A percentile compares a stretch with the other conserved stretches of the same genome.
phyloP scores from a whole-genome alignment of 352 stramenopile species.

The Peronosclerospora sorghi region DNA sequence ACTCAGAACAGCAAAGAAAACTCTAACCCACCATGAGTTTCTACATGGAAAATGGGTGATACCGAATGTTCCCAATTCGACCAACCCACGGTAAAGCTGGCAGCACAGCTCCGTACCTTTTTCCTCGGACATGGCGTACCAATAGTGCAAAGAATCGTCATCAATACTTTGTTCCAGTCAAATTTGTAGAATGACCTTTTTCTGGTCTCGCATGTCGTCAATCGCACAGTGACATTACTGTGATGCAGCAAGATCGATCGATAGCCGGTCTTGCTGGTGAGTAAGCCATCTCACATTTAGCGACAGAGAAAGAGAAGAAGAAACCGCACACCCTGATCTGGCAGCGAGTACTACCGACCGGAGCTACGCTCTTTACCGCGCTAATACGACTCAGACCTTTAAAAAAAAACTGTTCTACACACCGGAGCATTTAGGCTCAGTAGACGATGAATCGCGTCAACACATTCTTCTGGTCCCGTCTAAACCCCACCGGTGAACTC shows the following conservation, averaged over 20 bases:
- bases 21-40: too few species aligned
- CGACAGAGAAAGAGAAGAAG: conserved; percentile 11
- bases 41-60: too few species aligned
- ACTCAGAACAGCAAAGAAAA: too few species aligned
- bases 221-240: conserved; percentile 17
- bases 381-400: background rate
- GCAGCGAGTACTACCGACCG: background rate
- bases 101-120: conserved; percentile 3
- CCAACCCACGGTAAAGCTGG: too few species aligned
- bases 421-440: background rate
- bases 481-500: conserved; percentile 64
- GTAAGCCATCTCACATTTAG: conserved; percentile 21
- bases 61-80: too few species aligned
- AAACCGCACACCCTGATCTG: background rate
- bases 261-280: background rate
- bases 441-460: conserved; percentile 49
- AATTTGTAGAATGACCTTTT: background rate
- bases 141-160: background rate
- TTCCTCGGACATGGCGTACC: conserved; percentile 12
- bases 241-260: conserved; percentile 12
- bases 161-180: conserved; percentile 9
- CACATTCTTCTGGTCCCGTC: conserved; percentile 68
- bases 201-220: conserved; percentile 7
- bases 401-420: too few species aligned
- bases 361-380: conserved; percentile 14